phyloP scores from a whole-genome alignment of 257 asterid genomes.

The Buddleja alternifolia region DNA sequence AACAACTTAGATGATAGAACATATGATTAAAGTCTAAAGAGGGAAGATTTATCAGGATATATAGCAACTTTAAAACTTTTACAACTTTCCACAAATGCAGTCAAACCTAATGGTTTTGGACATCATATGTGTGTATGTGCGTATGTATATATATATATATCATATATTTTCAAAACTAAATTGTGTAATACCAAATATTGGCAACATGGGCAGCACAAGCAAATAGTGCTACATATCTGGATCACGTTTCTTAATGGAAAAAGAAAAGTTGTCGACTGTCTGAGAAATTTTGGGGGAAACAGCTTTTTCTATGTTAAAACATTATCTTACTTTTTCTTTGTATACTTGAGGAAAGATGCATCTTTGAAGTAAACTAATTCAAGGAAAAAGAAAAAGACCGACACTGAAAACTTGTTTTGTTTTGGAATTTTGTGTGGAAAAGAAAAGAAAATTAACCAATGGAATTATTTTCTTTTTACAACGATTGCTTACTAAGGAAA shows the following conservation, averaged over 20 bases:
- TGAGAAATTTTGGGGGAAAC: conserved; percentile 11
- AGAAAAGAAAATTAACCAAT: no score
- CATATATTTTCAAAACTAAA: neutral
- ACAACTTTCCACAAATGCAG: neutral
- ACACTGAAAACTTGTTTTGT: no score
- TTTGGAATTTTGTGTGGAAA: no score
- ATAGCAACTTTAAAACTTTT: conserved; percentile 1
- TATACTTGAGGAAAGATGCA: conserved; percentile 3
- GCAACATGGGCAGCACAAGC: conserved; percentile 36
- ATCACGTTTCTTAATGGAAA: conserved; percentile 24
- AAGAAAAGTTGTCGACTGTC: conserved; percentile 1
- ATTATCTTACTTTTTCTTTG: conserved; percentile 17
- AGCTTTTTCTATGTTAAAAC: conserved; percentile 5
- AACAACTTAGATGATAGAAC: no score
- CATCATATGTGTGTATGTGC: no score
- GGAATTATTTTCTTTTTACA: no score
- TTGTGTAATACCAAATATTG: neutral
- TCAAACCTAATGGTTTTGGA: neutral
- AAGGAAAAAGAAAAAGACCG: neutral
- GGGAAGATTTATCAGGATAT: conserved; percentile 4
- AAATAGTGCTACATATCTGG: conserved; percentile 12
- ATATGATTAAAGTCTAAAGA: neutral
- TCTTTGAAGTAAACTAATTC: neutral
- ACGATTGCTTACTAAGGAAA: no score
- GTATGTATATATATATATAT: neutral